Conservation (phyloP, 1,139 yeast genomes). For the Diutina ranongensis region DNA sequence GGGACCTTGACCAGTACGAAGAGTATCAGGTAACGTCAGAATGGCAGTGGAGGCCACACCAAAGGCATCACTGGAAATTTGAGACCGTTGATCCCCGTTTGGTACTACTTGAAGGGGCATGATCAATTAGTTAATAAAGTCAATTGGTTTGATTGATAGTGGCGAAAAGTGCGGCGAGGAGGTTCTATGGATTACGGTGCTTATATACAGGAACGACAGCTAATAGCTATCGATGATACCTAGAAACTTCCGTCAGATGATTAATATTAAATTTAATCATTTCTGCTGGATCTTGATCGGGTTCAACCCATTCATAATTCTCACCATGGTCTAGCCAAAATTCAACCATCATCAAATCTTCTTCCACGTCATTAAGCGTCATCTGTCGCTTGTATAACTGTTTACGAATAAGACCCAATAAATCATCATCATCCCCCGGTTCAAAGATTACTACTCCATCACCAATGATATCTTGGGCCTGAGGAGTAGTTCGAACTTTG, state of each 20-base stretch:
- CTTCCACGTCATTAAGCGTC: constrained; percentile 9
- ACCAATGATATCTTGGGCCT: background rate
- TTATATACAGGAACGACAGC: no score
- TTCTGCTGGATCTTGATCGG: constrained; percentile 65
- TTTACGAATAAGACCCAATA: background rate
- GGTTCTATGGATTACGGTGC: no score
- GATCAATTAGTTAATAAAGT: background rate
- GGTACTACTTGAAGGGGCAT: constrained; percentile 4
- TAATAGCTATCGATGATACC: background rate
- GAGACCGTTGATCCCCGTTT: background rate
- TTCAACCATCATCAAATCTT: constrained; percentile 52
- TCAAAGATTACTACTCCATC: background rate
- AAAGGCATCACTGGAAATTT: constrained; percentile 11
- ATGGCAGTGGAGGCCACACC: constrained; percentile 49
- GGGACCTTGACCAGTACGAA: constrained; percentile 50
- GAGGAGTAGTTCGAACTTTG: background rate
- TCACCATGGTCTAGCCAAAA: constrained; percentile 77
- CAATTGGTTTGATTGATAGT: background rate
- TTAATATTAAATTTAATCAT: background rate
- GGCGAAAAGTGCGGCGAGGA: constrained; percentile 2
- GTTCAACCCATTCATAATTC: constrained; percentile 70
- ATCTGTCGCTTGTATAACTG: background rate
- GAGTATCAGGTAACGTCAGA: constrained; percentile 48
- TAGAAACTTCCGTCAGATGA: background rate
- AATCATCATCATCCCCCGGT: background rate